Conservation (phyloP, 2,329 filamentous ascomycete species). For the Colletotrichum melonis region DNA sequence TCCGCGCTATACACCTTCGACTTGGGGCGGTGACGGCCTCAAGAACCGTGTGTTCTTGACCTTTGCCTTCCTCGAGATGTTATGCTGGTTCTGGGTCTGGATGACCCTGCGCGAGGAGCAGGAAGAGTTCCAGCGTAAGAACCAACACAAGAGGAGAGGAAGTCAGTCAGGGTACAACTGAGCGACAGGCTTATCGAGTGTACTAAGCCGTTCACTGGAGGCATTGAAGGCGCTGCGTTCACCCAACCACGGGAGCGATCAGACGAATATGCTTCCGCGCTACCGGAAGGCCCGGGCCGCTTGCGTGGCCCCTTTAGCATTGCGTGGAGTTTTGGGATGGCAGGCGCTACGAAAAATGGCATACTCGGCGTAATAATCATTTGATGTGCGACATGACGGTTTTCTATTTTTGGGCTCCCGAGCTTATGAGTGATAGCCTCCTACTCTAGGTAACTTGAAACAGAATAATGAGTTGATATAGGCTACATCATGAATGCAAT, state of each 20-base stretch:
- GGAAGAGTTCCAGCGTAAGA: conserved; percentile 48
- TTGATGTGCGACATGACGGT: neutral
- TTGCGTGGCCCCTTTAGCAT: neutral
- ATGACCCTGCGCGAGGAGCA: conserved; percentile 76
- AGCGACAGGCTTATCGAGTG: neutral
- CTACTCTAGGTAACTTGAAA: neutral
- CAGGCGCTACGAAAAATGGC: neutral
- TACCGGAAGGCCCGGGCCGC: neutral
- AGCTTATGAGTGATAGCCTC: neutral
- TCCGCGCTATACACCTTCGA: conserved; percentile 49
- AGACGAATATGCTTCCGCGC: neutral
- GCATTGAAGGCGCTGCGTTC: neutral
- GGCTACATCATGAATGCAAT: neutral
- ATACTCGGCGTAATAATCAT: conserved; percentile 17
- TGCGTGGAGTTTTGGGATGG: neutral
- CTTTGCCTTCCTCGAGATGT: conserved; percentile 85
- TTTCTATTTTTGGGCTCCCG: conserved; percentile 24
- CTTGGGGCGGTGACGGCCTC: conserved; percentile 72
- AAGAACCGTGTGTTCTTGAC: conserved; percentile 89
- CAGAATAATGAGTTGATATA: neutral
- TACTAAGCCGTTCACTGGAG: neutral
- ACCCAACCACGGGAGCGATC: neutral
- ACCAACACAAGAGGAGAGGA: conserved; percentile 48
- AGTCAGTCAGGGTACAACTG: neutral
- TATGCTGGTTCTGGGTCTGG: conserved; percentile 90